Percentiles rank a stretch among this genome's conserved stretches.
Conservation (phyloP, 2,329 filamentous ascomycete species). For the Xylariaceae sp. region DNA sequence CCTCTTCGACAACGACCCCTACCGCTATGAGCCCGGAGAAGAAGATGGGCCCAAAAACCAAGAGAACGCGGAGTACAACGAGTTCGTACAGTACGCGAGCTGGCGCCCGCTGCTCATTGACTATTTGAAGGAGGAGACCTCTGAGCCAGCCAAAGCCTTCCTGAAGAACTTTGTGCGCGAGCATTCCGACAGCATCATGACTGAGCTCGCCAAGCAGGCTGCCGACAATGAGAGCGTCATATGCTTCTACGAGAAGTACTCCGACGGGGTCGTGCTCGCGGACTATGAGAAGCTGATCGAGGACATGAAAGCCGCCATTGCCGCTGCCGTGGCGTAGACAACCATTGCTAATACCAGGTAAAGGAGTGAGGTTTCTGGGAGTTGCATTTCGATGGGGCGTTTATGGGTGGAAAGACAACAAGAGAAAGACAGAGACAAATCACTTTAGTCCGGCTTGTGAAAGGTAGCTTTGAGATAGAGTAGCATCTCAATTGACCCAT, state of each 20-base stretch:
- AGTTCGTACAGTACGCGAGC: neutral
- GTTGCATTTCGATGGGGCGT: too few species aligned
- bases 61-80: neutral
- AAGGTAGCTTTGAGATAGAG: too few species aligned
- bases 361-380: too few species aligned
- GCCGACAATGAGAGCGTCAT: neutral
- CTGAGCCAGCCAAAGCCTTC: neutral
- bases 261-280: neutral
- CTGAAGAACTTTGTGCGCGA: neutral
- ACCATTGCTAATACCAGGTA: too few species aligned
- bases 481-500: too few species aligned
- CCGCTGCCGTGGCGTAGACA: too few species aligned
- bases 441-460: too few species aligned
- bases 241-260: neutral
- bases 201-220: neutral
- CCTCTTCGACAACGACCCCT: conserved; percentile 27
- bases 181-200: neutral
- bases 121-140: too few species aligned
- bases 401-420: too few species aligned
- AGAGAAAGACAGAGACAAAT: too few species aligned
- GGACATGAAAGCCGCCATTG: neutral
- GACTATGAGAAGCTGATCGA: neutral
- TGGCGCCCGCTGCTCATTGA: too few species aligned
- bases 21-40: conserved; percentile 26
- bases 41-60: too few species aligned